These are phyloP conservation scores for Lentinula edodes DNA, from an alignment of 768 basidiomycete species.

Conservation along the genomic window DNA sequence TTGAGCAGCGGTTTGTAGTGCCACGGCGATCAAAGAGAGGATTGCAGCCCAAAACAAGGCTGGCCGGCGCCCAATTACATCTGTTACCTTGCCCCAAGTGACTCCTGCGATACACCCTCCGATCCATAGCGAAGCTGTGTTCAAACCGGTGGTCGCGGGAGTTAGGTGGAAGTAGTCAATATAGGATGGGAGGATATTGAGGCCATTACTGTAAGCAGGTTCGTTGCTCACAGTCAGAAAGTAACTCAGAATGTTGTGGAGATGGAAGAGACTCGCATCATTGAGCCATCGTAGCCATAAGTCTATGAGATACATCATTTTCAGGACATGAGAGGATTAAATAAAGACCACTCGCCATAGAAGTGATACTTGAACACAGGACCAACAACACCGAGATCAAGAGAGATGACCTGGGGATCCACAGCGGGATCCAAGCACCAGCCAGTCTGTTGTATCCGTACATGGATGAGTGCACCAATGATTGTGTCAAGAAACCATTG, in stretches of 20 bases:
- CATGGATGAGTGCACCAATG: neutral
- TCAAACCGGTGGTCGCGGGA: conserved; percentile 10
- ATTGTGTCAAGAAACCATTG: neutral
- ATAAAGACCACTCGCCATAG: neutral
- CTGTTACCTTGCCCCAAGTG: conserved; percentile 17
- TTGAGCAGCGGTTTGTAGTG: conserved; percentile 17
- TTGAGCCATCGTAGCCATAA: conserved; percentile 5
- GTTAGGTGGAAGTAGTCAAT: conserved; percentile 13
- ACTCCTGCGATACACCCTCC: conserved; percentile 18
- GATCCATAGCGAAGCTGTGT: conserved; percentile 17
- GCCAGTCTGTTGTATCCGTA: conserved; percentile 3
- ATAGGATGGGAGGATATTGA: conserved; percentile 17
- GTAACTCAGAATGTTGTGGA: neutral
- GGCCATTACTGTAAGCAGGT: conserved; percentile 10
- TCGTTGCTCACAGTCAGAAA: neutral
- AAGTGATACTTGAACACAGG: conserved; percentile 3
- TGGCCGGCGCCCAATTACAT: conserved; percentile 15
- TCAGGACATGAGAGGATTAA: too few species aligned
- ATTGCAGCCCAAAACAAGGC: conserved; percentile 17
- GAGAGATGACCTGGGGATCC: neutral
- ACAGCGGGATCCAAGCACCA: conserved; percentile 6
- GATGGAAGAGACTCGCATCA: neutral
- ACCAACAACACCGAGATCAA: conserved; percentile 6
- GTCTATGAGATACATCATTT: neutral
- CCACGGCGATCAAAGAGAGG: conserved; percentile 14